Base-by-base conservation (phyloP, 306 rosid species). In the Quercus suber region DNA sequence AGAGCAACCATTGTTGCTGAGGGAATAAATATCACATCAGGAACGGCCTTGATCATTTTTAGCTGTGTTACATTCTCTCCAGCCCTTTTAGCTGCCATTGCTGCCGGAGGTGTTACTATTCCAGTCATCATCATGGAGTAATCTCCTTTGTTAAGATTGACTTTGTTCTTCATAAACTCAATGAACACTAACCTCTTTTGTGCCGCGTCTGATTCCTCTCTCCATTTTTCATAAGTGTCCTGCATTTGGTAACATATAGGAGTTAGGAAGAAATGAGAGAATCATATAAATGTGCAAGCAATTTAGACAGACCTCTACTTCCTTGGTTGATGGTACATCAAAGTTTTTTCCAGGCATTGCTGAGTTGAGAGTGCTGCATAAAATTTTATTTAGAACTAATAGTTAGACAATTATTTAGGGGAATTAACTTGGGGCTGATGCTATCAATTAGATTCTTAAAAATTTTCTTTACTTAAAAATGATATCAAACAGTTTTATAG, bases 341-440 rank as follows among this genome's bases (percentile, higher is more conserved):
- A 87, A 90, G 82, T 90, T 93, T 70, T 85, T 90, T 15, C 95
- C 92, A 0, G 92, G 93, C 83, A 92, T 53, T 41, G 86, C 82
- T 72, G 83, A 74, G 87, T 90, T 92, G 74, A 92, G 25, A 51
- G 82, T 63, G 75, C 93, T 89, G 78, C 80, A 21, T 18, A 69
- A 58, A 27, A 59, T 28, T 73, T 71, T 74, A 60, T 51, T 67
- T 4, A 41, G 45, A 64, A 67, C 15, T 67, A 55, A 53, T 2
- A 52, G 41, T 52, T 51, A 73, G 71, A 15, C 12, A 8, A 9
- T 41, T 41, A 8, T 41, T 12, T 17, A 27, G 68, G 18, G n/a
- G 1, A 25, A 4, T 25, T 60, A 25, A 8, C 35, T 60, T 12
- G 31, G 68, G 13, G 27, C 5, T 75, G 10, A 75, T 13, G 35